Evolutionary conservation across 140 eudicot genomes (phyloP).

Genomic region (Oenanthe javanica): DNA sequence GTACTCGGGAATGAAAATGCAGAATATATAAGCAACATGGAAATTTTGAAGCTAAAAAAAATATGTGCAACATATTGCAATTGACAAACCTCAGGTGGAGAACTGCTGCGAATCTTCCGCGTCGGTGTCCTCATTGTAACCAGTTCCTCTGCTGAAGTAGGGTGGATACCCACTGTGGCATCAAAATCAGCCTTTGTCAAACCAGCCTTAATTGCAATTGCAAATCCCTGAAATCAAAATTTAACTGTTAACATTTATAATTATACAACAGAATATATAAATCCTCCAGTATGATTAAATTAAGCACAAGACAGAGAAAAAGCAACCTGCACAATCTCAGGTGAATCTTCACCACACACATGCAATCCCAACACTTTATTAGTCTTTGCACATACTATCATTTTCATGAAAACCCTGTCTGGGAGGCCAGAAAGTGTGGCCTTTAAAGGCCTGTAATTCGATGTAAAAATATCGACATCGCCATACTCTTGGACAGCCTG

Average conservation of each 20-base stretch:
- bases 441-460: conserved; percentile 93
- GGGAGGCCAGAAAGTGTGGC: conserved; percentile 98
- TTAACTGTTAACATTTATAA: neutral
- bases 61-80: neutral
- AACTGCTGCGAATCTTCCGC: conserved; percentile 58
- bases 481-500: conserved; percentile 79
- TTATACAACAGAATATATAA: neutral
- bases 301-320: conserved; percentile 6
- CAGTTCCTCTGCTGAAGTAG: conserved; percentile 96
- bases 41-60: neutral
- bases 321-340: conserved; percentile 90
- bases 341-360: conserved; percentile 96
- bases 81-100: conserved; percentile 46
- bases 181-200: conserved; percentile 93
- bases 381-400: conserved; percentile 77
- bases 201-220: conserved; percentile 95
- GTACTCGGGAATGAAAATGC: neutral
- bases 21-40: neutral
- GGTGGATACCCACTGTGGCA: conserved; percentile 87
- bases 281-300: neutral
- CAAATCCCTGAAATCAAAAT: conserved; percentile 63
- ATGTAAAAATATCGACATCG: conserved; percentile 70
- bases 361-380: conserved; percentile 78
- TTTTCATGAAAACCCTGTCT: conserved; percentile 89
- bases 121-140: conserved; percentile 98